Conservation (phyloP, 1,139 yeast genomes). For the Kodamaea alishanica region DNA sequence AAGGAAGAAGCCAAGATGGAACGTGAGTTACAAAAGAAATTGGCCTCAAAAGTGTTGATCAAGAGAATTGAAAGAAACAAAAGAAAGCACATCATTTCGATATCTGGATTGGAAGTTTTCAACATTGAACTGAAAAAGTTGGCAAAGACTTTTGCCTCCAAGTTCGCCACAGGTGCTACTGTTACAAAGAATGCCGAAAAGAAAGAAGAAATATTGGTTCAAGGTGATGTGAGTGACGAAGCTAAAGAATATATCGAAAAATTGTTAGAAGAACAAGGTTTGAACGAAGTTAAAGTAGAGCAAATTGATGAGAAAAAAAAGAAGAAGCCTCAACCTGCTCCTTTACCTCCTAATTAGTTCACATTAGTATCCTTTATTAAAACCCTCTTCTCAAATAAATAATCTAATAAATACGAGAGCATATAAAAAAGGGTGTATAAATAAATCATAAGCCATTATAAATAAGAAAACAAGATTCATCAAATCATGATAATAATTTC, state of each 20-base stretch:
- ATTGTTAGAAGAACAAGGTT: conserved; percentile 75
- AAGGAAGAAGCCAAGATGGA: conserved; percentile 88
- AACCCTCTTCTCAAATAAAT: too few species aligned
- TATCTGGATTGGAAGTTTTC: conserved; percentile 84
- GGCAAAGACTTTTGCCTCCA: conserved; percentile 88
- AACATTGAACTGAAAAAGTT: conserved; percentile 86
- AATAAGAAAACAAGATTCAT: conserved; percentile 5
- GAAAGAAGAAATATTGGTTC: conserved; percentile 86
- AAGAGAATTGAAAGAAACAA: conserved; percentile 89
- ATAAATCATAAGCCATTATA: conserved; percentile 3
- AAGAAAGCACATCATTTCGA: conserved; percentile 82
- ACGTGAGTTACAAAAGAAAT: conserved; percentile 74
- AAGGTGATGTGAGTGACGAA: conserved; percentile 94
- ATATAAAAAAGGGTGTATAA: not conserved
- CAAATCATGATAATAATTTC: conserved; percentile 23
- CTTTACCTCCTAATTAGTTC: conserved; percentile 1
- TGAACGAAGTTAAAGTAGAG: conserved; percentile 82
- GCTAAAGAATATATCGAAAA: conserved; percentile 74
- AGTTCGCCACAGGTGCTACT: conserved; percentile 95
- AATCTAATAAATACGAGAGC: too few species aligned
- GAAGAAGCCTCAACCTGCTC: conserved; percentile 47
- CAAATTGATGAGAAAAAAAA: conserved; percentile 78
- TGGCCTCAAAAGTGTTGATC: conserved; percentile 74
- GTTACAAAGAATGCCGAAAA: conserved; percentile 92
- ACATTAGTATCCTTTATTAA: too few species aligned